Evolutionary conservation across 257 asterid species (phyloP).

Genomic region (Nicotiana attenuata): DNA sequence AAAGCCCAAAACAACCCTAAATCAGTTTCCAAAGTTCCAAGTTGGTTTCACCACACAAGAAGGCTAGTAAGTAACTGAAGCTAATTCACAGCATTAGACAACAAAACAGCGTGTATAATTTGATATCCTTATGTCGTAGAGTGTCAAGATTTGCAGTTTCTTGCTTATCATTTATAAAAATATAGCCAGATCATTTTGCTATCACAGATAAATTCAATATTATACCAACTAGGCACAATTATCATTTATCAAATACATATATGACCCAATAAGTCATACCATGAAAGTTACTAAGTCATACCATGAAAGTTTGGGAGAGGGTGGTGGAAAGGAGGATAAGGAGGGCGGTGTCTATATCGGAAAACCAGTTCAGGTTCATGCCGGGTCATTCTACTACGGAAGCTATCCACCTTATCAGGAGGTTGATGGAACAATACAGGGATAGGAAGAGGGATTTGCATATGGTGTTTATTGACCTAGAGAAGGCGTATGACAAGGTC

Average conservation of each 20-base stretch:
- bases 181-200: neutral
- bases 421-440: too few species aligned
- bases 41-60: conserved; percentile 1
- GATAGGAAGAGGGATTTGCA: too few species aligned
- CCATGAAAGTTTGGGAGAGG: too few species aligned
- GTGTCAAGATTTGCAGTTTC: neutral
- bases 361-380: too few species aligned
- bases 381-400: too few species aligned
- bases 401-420: too few species aligned
- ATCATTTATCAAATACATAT: neutral
- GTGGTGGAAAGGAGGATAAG: too few species aligned
- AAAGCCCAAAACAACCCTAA: neutral
- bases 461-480: too few species aligned
- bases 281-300: too few species aligned
- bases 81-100: conserved; percentile 4
- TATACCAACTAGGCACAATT: neutral
- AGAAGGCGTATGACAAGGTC: too few species aligned
- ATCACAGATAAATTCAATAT: neutral
- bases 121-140: conserved; percentile 1
- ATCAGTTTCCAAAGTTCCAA: neutral
- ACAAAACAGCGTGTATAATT: neutral
- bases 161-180: neutral
- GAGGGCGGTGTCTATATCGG: too few species aligned
- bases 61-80: neutral
- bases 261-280: neutral